These are phyloP conservation scores for Colletotrichum eleusines DNA, from an alignment of 2,329 filamentous ascomycete genomes.

Conservation along the genomic window DNA sequence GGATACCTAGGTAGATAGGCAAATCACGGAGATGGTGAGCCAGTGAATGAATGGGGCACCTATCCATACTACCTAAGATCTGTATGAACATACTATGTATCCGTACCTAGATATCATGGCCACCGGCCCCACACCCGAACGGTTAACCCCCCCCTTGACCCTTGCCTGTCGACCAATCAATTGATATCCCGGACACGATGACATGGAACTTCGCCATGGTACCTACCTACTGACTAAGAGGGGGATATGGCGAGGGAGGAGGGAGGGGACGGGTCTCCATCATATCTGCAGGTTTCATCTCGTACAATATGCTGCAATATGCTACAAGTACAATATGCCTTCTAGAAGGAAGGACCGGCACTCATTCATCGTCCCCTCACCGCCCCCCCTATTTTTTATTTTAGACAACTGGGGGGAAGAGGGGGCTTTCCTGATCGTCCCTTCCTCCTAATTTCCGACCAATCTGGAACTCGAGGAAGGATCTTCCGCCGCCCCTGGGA, in stretches of 20 bases:
- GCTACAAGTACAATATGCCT: slow-evolving; percentile 5
- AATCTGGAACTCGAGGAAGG: background rate
- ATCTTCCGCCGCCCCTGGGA: background rate
- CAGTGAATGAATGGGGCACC: too few relatives aligned
- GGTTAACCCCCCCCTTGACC: background rate
- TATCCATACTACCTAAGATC: too few relatives aligned
- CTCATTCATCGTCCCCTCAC: background rate
- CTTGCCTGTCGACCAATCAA: background rate
- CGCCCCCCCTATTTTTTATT: too few relatives aligned
- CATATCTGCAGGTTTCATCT: background rate
- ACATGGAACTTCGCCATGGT: background rate
- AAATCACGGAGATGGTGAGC: too few relatives aligned
- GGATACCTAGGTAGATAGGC: background rate
- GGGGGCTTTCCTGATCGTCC: slow-evolving; percentile 12
- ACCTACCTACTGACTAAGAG: too few relatives aligned
- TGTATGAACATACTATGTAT: too few relatives aligned
- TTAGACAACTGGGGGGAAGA: too few relatives aligned
- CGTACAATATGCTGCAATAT: background rate
- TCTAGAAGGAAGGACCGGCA: slow-evolving; percentile 33
- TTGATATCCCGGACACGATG: background rate
- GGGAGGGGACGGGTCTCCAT: background rate
- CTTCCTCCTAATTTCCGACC: slow-evolving; percentile 34
- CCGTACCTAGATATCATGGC: too few relatives aligned
- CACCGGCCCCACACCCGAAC: slow-evolving; percentile 30
- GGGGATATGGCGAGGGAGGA: slow-evolving; percentile 4